A percentile compares a stretch with the other conserved stretches of the same genome.
Evolutionary conservation across 176 grass and related monocot species (phyloP).

Genomic region (Oryza coarctata): DNA sequence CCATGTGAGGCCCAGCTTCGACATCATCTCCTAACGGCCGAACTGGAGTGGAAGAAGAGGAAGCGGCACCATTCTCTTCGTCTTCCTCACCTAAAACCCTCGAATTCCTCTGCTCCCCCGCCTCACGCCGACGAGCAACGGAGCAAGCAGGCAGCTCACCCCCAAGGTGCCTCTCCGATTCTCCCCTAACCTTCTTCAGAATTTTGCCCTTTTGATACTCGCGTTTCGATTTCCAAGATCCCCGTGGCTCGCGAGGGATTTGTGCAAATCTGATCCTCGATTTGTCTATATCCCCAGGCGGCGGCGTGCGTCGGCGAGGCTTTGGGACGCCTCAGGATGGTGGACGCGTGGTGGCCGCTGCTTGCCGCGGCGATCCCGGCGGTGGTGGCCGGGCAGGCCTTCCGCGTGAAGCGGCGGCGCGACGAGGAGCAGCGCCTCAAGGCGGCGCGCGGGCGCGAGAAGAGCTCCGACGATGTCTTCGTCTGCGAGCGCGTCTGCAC

Average conservation of each 20-base stretch:
- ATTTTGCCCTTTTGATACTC: background rate
- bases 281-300: slow-evolving; percentile 5
- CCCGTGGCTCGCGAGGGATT: background rate
- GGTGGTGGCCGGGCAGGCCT: slow-evolving; percentile 52
- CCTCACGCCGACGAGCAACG: background rate
- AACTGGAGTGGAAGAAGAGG: background rate
- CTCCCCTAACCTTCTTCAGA: background rate
- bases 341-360: slow-evolving; percentile 65
- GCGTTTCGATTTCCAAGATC: background rate
- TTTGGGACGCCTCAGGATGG: slow-evolving; percentile 19
- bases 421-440: slow-evolving; percentile 64
- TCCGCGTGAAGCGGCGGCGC: slow-evolving; percentile 52
- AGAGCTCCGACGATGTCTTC: slow-evolving; percentile 77
- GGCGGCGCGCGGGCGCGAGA: slow-evolving; percentile 57
- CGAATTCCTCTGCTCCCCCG: background rate
- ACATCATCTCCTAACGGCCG: background rate
- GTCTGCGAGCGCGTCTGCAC: slow-evolving; percentile 86
- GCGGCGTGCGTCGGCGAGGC: too few relatives aligned
- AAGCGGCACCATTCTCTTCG: background rate
- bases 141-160: background rate
- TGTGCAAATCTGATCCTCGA: slow-evolving; percentile 26
- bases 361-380: slow-evolving; percentile 62
- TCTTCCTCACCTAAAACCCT: slow-evolving; percentile 21
- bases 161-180: background rate
- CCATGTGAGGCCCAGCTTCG: background rate